phyloP scores from a whole-genome alignment of 441 rosid species.

The Bruguiera hainesii region DNA sequence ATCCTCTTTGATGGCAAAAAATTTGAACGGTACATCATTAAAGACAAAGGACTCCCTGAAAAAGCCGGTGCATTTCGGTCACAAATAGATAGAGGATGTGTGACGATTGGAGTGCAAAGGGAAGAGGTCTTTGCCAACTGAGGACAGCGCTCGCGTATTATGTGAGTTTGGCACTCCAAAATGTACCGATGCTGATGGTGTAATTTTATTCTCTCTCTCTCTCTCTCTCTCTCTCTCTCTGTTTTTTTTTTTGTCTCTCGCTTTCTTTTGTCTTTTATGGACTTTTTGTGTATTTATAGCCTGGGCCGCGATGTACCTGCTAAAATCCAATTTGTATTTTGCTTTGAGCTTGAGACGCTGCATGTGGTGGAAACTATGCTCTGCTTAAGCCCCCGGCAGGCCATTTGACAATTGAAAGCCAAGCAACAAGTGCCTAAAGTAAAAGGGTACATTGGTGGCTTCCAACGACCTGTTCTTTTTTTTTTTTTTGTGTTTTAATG shows the following conservation, averaged over 20 bases:
- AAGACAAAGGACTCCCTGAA: background rate
- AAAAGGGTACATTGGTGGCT: no score
- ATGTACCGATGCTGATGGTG: slow-evolving; percentile 16
- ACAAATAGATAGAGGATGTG: background rate
- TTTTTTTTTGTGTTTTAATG: no score
- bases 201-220: background rate
- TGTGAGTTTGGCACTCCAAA: background rate
- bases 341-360: slow-evolving; percentile 1
- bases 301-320: background rate
- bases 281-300: background rate
- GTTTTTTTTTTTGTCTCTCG: background rate
- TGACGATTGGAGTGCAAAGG: background rate
- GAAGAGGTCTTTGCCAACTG: background rate
- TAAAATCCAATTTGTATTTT: background rate
- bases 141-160: background rate
- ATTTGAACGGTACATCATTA: background rate
- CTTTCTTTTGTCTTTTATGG: background rate
- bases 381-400: no score
- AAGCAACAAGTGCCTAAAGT: no score
- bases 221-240: no score
- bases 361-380: background rate
- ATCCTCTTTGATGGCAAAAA: slow-evolving; percentile 55
- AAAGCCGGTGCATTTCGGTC: background rate
- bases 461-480: no score
- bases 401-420: no score